Conservation (phyloP, 768 basidiomycete species). For the Calocybe cyanea region DNA sequence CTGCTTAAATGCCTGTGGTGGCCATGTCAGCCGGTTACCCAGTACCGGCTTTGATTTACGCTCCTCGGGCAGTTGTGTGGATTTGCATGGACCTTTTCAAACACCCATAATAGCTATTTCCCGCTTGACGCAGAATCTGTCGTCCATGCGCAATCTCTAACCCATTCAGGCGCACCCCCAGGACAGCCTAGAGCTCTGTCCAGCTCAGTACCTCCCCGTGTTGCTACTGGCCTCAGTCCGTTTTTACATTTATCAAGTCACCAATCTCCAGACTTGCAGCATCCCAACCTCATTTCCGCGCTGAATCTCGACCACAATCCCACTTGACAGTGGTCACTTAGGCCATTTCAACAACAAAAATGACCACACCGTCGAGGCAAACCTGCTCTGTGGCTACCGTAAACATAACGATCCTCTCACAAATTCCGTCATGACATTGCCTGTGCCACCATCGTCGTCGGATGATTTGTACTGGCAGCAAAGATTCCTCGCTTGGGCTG, state of each 20-base stretch:
- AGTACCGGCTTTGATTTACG: slow-evolving; percentile 54
- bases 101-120: slow-evolving; percentile 58
- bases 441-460: slow-evolving; percentile 51
- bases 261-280: slow-evolving; percentile 35
- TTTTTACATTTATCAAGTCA: slow-evolving; percentile 34
- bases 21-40: slow-evolving; percentile 32
- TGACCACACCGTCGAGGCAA: slow-evolving; percentile 27
- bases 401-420: slow-evolving; percentile 27
- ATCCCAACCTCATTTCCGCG: slow-evolving; percentile 66
- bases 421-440: slow-evolving; percentile 48
- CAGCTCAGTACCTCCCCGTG: slow-evolving; percentile 52
- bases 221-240: slow-evolving; percentile 21
- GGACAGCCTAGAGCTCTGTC: slow-evolving; percentile 65
- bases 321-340: slow-evolving; percentile 20
- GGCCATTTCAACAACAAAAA: slow-evolving; percentile 40
- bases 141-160: slow-evolving; percentile 38
- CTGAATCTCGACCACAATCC: slow-evolving; percentile 45
- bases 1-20: slow-evolving; percentile 27
- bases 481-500: slow-evolving; percentile 50
- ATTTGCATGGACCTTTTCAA: slow-evolving; percentile 45
- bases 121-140: slow-evolving; percentile 61
- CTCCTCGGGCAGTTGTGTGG: slow-evolving; percentile 43
- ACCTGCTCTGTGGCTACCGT: slow-evolving; percentile 32
- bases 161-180: slow-evolving; percentile 39
- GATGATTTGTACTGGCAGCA: slow-evolving; percentile 54